Evolutionary conservation across 345 rosid species (phyloP).

Genomic region (Eucalyptus microcorys): DNA sequence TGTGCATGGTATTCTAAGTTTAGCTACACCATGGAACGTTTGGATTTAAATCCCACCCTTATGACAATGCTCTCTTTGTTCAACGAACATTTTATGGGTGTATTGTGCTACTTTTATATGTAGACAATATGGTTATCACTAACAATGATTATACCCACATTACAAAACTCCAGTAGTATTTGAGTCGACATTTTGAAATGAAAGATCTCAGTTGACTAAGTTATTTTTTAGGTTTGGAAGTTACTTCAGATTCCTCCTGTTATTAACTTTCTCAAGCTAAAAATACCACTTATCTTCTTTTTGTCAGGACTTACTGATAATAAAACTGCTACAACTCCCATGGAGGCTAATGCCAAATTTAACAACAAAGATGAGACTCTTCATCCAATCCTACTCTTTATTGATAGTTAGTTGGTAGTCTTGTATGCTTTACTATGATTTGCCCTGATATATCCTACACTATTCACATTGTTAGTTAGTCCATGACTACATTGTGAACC

Average conservation of each 20-base stretch:
- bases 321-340: not conserved
- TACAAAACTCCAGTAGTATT: not conserved
- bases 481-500: not conserved
- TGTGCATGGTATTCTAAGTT: too few relatives aligned
- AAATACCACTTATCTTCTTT: not conserved
- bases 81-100: fast-evolving
- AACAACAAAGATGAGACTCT: not conserved
- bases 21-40: not conserved
- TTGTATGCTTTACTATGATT: not conserved
- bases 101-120: not conserved
- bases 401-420: not conserved
- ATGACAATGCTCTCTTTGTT: not conserved
- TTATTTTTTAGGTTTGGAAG: too few relatives aligned
- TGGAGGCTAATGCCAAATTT: not conserved
- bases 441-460: not conserved
- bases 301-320: fast-evolving
- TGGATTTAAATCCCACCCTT: not conserved
- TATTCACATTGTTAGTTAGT: not conserved
- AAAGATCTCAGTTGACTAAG: not conserved
- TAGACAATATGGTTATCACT: not conserved
- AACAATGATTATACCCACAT: too few relatives aligned
- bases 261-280: not conserved
- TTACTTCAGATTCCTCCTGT: not conserved
- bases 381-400: not conserved
- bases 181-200: not conserved